Evolutionary conservation across 2,329 filamentous ascomycete genomes (phyloP).

Genomic region (Verticillium zaregamsianum): DNA sequence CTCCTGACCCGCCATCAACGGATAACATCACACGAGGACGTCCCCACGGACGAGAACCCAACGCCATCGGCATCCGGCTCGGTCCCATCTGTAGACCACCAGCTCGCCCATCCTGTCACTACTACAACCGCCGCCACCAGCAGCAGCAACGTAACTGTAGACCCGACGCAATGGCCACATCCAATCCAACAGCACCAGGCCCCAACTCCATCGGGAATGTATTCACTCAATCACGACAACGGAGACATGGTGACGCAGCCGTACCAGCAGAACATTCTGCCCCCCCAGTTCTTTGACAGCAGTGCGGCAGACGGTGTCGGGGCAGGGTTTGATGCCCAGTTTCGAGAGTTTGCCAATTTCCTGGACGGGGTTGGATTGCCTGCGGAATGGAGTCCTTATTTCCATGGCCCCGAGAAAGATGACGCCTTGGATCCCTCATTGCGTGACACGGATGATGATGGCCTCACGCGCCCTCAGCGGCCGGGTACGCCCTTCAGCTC

Average conservation of each 20-base stretch:
- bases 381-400: slow-evolving; percentile 33
- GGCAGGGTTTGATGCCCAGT: slow-evolving; percentile 24
- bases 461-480: slow-evolving; percentile 11
- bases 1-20: slow-evolving; percentile 39
- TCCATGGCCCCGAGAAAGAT: slow-evolving; percentile 20
- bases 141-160: not conserved
- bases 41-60: not conserved
- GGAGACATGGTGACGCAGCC: not conserved
- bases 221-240: not conserved
- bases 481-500: slow-evolving; percentile 30
- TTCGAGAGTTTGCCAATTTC: slow-evolving; percentile 32
- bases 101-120: not conserved
- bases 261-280: slow-evolving; percentile 22
- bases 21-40: slow-evolving; percentile 28
- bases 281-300: slow-evolving; percentile 16
- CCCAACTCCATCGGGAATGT: not conserved
- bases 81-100: not conserved
- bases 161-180: not conserved
- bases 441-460: not conserved
- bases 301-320: slow-evolving; percentile 8
- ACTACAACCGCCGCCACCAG: not conserved
- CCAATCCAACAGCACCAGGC: not conserved
- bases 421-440: slow-evolving; percentile 17
- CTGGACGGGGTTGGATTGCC: slow-evolving; percentile 31
- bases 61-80: not conserved